Conservation (phyloP, 352 stramenopile species). For the Phytophthora tentaculata region DNA sequence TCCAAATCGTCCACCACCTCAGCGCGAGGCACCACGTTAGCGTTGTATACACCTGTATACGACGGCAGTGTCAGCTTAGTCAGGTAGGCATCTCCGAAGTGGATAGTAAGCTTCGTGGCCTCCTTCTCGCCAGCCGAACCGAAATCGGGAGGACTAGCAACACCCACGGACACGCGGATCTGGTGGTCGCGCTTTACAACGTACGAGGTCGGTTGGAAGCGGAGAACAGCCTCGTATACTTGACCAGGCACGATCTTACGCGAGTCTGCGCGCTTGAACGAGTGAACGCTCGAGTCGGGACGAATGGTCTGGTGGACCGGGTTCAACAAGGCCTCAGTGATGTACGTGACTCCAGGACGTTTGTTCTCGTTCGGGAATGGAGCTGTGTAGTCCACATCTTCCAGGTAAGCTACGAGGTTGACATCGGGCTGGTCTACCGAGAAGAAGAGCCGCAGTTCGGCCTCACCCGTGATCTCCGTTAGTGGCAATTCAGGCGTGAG, state of each 20-base stretch:
- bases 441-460: constrained; percentile 81
- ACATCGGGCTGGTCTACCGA: constrained; percentile 70
- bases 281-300: constrained; percentile 67
- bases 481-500: constrained; percentile 60
- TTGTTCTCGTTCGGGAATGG: constrained; percentile 86
- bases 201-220: constrained; percentile 81
- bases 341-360: constrained; percentile 78
- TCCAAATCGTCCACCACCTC: constrained; percentile 38
- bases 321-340: constrained; percentile 80
- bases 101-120: constrained; percentile 72
- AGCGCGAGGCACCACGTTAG: constrained; percentile 60
- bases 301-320: constrained; percentile 70
- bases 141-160: constrained; percentile 65
- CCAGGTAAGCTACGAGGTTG: constrained; percentile 77
- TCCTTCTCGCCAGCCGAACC: constrained; percentile 50
- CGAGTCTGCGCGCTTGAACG: constrained; percentile 64
- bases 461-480: constrained; percentile 75
- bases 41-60: constrained; percentile 64
- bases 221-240: constrained; percentile 83
- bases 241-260: constrained; percentile 64
- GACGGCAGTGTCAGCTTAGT: constrained; percentile 76
- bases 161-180: constrained; percentile 73
- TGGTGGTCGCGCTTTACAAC: constrained; percentile 81
- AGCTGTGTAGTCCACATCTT: constrained; percentile 77
- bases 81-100: constrained; percentile 73